Percentiles rank a stretch among this genome's conserved stretches.
These are phyloP conservation scores for Peronospora destructor DNA, from an alignment of 352 stramenopile genomes.

Conservation along the genomic window DNA sequence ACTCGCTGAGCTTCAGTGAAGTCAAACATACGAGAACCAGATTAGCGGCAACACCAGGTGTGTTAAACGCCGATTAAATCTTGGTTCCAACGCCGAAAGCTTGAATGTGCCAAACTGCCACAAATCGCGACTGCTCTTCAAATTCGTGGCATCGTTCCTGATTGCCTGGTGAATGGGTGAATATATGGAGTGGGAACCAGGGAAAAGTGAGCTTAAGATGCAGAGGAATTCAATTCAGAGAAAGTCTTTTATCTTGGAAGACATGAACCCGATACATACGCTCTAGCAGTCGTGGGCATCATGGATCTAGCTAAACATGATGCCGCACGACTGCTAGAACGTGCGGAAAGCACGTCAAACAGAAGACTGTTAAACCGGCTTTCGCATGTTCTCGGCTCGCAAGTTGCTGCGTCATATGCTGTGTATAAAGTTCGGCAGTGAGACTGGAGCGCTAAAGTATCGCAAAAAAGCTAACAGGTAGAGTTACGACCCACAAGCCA, in stretches of 20 bases:
- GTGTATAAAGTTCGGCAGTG: conserved; percentile 53
- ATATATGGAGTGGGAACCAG: background rate
- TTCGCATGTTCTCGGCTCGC: conserved; percentile 52
- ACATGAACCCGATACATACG: conserved; percentile 9
- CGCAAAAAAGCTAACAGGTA: conserved; percentile 43
- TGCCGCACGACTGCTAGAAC: no score
- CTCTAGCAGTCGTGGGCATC: no score
- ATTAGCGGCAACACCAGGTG: background rate
- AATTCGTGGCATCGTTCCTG: background rate
- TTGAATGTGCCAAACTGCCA: background rate
- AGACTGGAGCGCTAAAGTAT: conserved; percentile 36
- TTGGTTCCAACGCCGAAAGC: background rate
- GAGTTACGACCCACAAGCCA: conserved; percentile 39
- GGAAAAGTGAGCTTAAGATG: background rate
- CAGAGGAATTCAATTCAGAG: background rate
- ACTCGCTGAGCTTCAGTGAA: background rate
- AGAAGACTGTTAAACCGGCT: conserved; percentile 47
- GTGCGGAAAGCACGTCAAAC: no score
- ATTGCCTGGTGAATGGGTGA: background rate
- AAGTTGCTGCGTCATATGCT: conserved; percentile 41
- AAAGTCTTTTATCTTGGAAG: conserved; percentile 29
- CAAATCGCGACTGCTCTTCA: background rate
- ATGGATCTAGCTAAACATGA: conserved; percentile 20
- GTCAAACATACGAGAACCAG: background rate
- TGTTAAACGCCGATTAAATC: background rate